These are phyloP conservation scores for Trametes coccinea DNA, from an alignment of 768 basidiomycete species.

Conservation along the genomic window DNA sequence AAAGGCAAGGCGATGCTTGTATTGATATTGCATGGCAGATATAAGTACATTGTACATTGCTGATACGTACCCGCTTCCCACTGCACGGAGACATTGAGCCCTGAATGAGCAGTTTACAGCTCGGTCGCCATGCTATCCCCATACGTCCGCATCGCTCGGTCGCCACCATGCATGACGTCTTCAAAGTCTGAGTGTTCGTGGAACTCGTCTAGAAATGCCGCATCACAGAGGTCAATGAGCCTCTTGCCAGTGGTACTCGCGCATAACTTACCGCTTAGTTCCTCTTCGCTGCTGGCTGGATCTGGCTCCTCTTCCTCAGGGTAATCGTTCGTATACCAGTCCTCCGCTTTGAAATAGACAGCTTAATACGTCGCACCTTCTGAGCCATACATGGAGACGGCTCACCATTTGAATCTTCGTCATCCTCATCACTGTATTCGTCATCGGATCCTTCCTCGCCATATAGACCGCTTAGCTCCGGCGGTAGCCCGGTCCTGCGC, in stretches of 20 bases:
- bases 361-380: neutral
- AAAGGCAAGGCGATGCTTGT: neutral
- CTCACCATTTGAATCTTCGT: slow-evolving; percentile 83
- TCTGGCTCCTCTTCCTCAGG: slow-evolving; percentile 53
- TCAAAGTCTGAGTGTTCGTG: slow-evolving; percentile 56
- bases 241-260: neutral
- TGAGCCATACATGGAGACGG: neutral
- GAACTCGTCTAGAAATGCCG: slow-evolving; percentile 48
- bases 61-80: neutral
- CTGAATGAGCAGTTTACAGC: neutral
- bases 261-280: slow-evolving; percentile 19
- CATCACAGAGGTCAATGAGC: too few relatives aligned
- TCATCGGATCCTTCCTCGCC: slow-evolving; percentile 52
- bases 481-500: slow-evolving; percentile 64
- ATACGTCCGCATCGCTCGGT: slow-evolving; percentile 1
- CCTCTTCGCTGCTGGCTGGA: slow-evolving; percentile 16
- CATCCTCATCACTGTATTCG: slow-evolving; percentile 72
- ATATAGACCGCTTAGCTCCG: slow-evolving; percentile 51
- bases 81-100: too few relatives aligned
- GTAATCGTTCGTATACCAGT: slow-evolving; percentile 85
- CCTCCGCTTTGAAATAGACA: slow-evolving; percentile 60
- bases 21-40: neutral
- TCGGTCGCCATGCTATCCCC: slow-evolving; percentile 12
- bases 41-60: neutral
- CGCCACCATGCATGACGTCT: slow-evolving; percentile 36